Evolutionary conservation across 257 asterid genomes (phyloP), one percentile per base, ranked within the genome.

Genomic region (Plectranthus barbatus): DNA sequence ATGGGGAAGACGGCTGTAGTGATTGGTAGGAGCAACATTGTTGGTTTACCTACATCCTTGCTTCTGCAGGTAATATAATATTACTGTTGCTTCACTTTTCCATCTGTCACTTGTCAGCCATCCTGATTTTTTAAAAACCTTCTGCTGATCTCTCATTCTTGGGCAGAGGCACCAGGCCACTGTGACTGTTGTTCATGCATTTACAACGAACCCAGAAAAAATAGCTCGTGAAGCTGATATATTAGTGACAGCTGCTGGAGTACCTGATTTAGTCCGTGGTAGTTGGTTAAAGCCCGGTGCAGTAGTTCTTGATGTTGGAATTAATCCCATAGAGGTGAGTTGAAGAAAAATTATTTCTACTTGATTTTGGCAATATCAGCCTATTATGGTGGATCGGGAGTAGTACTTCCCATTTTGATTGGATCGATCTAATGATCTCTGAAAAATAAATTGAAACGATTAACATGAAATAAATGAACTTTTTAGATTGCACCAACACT

Each of bases 271-370:
- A 70, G 94, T 91, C 51, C 84, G 90, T 56, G 87, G 90, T 41
- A 81, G 79, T 78, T 91, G 98, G 98, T 57, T 91, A 71, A 91
- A 91, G 78, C 96, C 94, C 1, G 98, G 93, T 20, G 92, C 88
- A 46, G 78, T 88, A 65, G 83, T 91, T 26, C 71, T 91, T 64
- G 95, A 91, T 58, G 88, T 91, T 66, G 94, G 98, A 64, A 91
- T 83, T 10, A 88, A 69, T 70, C 88, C 98, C n/a, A 67, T 91
- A 11, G 92, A 84, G 87, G 96, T 84, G 72, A 74, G 47, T 44
- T 17, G 34, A 9, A 48, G 49, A 34, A 60, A 15, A 56, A 54
- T 34, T 12, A 53, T 56, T 53, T 37, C 37, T 37, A 29, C 23
- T 55, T 55, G 18, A 9, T 57, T 74, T 23, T 24, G 18, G 10